These are phyloP conservation scores for Vanderwaltozyma verrucispora DNA, from an alignment of 805 yeast genomes.

Conservation along the genomic window DNA sequence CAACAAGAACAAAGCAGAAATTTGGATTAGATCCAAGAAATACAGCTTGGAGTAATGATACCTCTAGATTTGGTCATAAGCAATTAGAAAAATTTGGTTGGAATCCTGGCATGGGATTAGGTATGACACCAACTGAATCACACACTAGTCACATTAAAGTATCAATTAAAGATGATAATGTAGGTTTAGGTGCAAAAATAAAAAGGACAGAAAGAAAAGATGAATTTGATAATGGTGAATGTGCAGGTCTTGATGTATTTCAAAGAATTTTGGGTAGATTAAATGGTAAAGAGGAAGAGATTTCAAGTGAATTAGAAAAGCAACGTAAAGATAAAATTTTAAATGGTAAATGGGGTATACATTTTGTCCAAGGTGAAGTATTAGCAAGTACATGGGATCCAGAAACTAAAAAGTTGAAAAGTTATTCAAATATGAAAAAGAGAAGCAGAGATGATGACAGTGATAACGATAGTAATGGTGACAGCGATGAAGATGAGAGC, in stretches of 20 bases:
- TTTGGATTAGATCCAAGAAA: constrained; percentile 91
- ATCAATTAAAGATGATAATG: constrained; percentile 64
- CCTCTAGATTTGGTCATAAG: constrained; percentile 75
- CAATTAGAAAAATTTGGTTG: constrained; percentile 79
- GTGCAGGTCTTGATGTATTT: constrained; percentile 86
- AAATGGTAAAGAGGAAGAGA: constrained; percentile 72
- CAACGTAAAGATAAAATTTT: constrained; percentile 59
- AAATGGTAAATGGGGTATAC: constrained; percentile 83
- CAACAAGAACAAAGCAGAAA: constrained; percentile 65
- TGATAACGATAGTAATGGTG: constrained; percentile 17
- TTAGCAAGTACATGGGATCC: constrained; percentile 76
- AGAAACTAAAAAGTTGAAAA: constrained; percentile 34
- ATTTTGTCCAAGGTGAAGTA: constrained; percentile 77
- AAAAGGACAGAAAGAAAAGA: constrained; percentile 49
- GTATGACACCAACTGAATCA: constrained; percentile 37
- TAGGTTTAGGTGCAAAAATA: constrained; percentile 83
- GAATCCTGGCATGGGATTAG: constrained; percentile 87
- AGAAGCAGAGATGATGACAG: constrained; percentile 25
- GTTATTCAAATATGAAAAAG: constrained; percentile 20
- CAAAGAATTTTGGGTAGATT: constrained; percentile 82
- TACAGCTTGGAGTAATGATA: constrained; percentile 87
- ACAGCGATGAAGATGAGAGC: constrained; percentile 13
- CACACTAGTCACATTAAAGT: constrained; percentile 80
- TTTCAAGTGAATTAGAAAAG: constrained; percentile 54
- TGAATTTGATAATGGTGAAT: constrained; percentile 69